Conservation (phyloP, 2,329 filamentous ascomycete species). For the Curvularia sp. region DNA sequence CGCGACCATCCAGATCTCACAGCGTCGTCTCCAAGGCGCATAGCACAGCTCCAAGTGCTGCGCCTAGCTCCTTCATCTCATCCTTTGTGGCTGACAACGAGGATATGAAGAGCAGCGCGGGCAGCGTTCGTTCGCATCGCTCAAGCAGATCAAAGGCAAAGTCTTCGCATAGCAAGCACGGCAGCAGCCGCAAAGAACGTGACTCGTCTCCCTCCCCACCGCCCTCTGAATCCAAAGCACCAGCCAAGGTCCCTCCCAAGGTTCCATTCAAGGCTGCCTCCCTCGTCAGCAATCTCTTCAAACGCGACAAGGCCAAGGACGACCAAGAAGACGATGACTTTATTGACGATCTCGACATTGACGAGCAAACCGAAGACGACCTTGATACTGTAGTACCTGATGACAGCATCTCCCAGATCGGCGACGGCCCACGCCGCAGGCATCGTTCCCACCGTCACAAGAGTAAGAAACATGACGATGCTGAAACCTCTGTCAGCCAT, state of each 20-base stretch:
- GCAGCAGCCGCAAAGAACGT: conserved; percentile 33
- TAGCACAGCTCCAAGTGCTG: conserved; percentile 26
- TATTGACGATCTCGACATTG: conserved; percentile 49
- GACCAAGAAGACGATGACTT: conserved; percentile 40
- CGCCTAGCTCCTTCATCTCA: conserved; percentile 47
- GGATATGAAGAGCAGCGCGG: conserved; percentile 37
- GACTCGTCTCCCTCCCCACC: conserved; percentile 37
- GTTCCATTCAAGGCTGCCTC: conserved; percentile 40
- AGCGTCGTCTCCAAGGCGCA: conserved; percentile 20
- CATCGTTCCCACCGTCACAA: conserved; percentile 32
- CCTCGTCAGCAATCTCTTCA: conserved; percentile 48
- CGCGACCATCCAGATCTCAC: conserved; percentile 17
- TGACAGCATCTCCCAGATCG: conserved; percentile 56
- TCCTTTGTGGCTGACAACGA: conserved; percentile 48
- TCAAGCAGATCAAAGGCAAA: conserved; percentile 46
- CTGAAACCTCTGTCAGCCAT: conserved; percentile 32
- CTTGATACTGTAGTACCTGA: conserved; percentile 57
- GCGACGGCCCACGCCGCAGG: conserved; percentile 41
- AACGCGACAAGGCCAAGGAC: conserved; percentile 43
- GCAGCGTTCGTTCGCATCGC: conserved; percentile 45
- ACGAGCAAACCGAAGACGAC: conserved; percentile 45
- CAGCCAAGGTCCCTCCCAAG: conserved; percentile 30
- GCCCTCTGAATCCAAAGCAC: conserved; percentile 31
- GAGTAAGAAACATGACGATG: conserved; percentile 21
- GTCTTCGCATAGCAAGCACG: conserved; percentile 40